Evolutionary conservation across 2,329 filamentous ascomycete genomes (phyloP), one percentile per base, ranked within the genome.

Genomic region (Grosmannia huntii): DNA sequence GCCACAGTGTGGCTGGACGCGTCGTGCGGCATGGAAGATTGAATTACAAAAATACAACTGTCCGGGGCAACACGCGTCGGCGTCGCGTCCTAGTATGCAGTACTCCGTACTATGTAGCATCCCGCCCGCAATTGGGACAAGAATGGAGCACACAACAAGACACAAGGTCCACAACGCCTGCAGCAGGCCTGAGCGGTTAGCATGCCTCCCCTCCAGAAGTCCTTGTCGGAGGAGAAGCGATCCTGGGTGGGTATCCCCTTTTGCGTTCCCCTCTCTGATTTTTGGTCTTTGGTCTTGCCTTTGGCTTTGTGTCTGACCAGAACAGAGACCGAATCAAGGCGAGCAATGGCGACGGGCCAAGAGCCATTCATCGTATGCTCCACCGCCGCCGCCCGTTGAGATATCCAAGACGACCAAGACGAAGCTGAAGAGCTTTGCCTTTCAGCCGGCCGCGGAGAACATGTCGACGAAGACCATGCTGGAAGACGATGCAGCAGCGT

Each of bases 401-500:
- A 73, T 83, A 14, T 85, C 83, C 46, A 75, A 80, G 36, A 73
- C 73, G 10, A 83, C 83, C 12, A 85, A 81, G 66, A 80, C 73
- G 62, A 86, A 85, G 65, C 73, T 86, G 36, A 79, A 77, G 60
- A 70, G 71, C 36, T 81, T 81, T 9, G 61, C 65, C 1, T 56
- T 60, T 14, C 58, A 23, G 21, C 16, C 52, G 25, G 21, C 60
- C 58, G 14, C 54, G 31, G 31, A 53, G 31, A 23, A 3, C 48
- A n/a, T 12, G 23, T 23, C 1, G 9, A 50, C 14, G 23, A 27
- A 4, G 4, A 12, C 23, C 48, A 50, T 25, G 5, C 41, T 10
- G 44, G n/a, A 11, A 23, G 44, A 23, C 41, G 14, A 19, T 5
- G 31, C 31, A 33, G 31, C 9, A 33, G 31, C 36, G 36, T 38